Evolutionary conservation across 176 grass and related monocot species (phyloP), one percentile per base, ranked within the genome.

Genomic region (Cenchrus purpureus): DNA sequence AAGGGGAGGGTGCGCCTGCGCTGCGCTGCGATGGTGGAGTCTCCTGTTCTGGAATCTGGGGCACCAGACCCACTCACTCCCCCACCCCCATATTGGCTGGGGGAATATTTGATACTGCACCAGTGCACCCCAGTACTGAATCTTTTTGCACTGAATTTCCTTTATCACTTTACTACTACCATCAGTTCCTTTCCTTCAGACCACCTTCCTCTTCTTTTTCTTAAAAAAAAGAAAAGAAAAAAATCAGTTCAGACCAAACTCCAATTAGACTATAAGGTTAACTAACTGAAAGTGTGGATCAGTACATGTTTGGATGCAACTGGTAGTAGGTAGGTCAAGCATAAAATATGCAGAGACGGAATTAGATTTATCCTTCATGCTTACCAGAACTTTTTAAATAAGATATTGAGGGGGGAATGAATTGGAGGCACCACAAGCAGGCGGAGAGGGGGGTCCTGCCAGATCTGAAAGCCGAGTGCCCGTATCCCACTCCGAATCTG

Each of bases 41-140:
- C 16, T 42, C 52, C 72, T 77, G 82, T 84, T 84, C 73, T 68
- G 82, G 73, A 84, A 58, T 77, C 61, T 67, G 62, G 82, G 82
- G 62, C 82, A 76, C 72, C 72, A 66, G 59, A 34, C 6, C 45
- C 57, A 11, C 61, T 43, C 57, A 11, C 61, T 43, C 10, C 49
- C 61, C 11, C 45, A 20, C 28, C 44, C 34, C 40, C 34, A 81
- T 4, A 45, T 46, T 58, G 71, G 72, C 50, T 53, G 49, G 40
- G 73, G 52, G 49, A 51, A 43, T 84, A 56, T 84, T 84, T 76
- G 49, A 48, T 74, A 34, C 72, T 74, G 72, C 72, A 55, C 8
- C 72, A 40, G 37, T 40, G 37, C 37, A 40, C 37, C 37, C 37
- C 50, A 55, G 50, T 17, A 74, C 8, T 74, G 72, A 74, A 74